Percentiles rank a stretch among this genome's conserved stretches.
Evolutionary conservation across 2,329 filamentous ascomycete species (phyloP).

Genomic region (Claviceps quebecensis): DNA sequence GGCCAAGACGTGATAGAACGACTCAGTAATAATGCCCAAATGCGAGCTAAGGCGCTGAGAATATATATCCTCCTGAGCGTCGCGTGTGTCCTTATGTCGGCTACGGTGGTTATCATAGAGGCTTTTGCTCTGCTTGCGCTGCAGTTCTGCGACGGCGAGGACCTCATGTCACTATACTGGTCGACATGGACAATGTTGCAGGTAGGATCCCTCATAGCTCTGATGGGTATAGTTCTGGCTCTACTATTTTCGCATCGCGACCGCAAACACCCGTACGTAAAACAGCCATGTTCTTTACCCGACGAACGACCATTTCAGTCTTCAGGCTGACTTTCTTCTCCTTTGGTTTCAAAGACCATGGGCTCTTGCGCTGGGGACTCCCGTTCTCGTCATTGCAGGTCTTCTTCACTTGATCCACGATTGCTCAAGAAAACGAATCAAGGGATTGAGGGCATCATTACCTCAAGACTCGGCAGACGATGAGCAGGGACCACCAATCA

Average conservation of each 20-base stretch:
- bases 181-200: slow-evolving; percentile 48
- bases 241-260: slow-evolving; percentile 35
- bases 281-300: too few relatives aligned
- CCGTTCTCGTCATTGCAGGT: slow-evolving; percentile 44
- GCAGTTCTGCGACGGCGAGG: slow-evolving; percentile 46
- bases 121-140: slow-evolving; percentile 38
- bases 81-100: slow-evolving; percentile 29
- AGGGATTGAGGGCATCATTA: slow-evolving; percentile 16
- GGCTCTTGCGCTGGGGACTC: slow-evolving; percentile 45
- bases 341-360: slow-evolving; percentile 26
- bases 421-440: slow-evolving; percentile 22
- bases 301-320: neutral
- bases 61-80: slow-evolving; percentile 30
- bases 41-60: slow-evolving; percentile 22
- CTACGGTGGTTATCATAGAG: slow-evolving; percentile 36
- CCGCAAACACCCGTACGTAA: slow-evolving; percentile 35
- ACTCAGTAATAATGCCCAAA: slow-evolving; percentile 16
- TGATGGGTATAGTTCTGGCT: slow-evolving; percentile 41
- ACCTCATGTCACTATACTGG: slow-evolving; percentile 47
- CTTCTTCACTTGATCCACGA: slow-evolving; percentile 34
- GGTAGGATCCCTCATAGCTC: slow-evolving; percentile 43
- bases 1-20: slow-evolving; percentile 24
- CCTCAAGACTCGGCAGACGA: slow-evolving; percentile 10
- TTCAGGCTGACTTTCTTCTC: slow-evolving; percentile 1
- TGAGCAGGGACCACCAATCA: slow-evolving; percentile 22